These are phyloP conservation scores for Cerioporus squamosus DNA, from an alignment of 1,284 basidiomycete genomes.

Conservation along the genomic window DNA sequence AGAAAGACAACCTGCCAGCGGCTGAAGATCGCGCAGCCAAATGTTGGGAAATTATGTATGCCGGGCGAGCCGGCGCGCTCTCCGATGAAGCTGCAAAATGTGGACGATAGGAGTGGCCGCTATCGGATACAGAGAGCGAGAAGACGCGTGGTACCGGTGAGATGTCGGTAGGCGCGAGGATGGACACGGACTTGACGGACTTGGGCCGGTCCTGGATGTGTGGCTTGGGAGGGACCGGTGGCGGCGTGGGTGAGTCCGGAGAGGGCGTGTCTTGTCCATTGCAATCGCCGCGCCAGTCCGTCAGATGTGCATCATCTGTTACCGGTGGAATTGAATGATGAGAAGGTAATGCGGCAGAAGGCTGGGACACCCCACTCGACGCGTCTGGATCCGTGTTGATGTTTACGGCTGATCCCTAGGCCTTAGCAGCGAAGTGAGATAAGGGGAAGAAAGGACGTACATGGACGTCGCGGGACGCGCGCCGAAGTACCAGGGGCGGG, in stretches of 20 bases:
- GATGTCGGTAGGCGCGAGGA: conserved; percentile 24
- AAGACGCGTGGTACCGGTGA: conserved; percentile 15
- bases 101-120: conserved; percentile 21
- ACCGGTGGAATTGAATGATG: conserved; percentile 9
- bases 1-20: conserved; percentile 14
- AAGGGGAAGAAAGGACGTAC: conserved; percentile 8
- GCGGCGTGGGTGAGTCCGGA: conserved; percentile 11
- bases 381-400: background rate
- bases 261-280: background rate
- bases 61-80: conserved; percentile 19
- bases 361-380: background rate
- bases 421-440: conserved; percentile 4
- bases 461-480: background rate
- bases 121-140: conserved; percentile 25
- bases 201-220: conserved; percentile 13
- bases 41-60: conserved; percentile 18
- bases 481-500: background rate
- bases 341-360: conserved; percentile 1
- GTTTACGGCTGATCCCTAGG: conserved; percentile 1
- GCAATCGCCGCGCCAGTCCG: background rate
- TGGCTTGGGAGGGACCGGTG: conserved; percentile 22
- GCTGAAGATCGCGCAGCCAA: conserved; percentile 1
- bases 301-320: background rate
- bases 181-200: conserved; percentile 25
- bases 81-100: conserved; percentile 19